Evolutionary conservation across 1,284 basidiomycete species (phyloP).

Genomic region (Paramarasmius palmivorus): DNA sequence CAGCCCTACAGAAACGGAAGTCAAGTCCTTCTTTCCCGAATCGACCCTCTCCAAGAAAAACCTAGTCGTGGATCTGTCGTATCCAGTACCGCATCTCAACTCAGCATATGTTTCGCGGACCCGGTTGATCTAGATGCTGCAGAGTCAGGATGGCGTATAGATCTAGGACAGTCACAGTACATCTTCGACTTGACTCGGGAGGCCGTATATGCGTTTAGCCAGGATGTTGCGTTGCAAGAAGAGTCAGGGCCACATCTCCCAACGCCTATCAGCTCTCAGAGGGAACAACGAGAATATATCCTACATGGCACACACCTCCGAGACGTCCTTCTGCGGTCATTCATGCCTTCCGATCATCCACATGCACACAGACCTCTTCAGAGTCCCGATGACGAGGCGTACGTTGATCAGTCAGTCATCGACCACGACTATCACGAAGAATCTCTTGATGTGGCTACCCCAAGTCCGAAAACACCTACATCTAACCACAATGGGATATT

Average conservation of each 20-base stretch:
- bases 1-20: conserved; percentile 53
- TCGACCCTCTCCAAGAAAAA: conserved; percentile 56
- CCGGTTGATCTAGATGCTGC: conserved; percentile 43
- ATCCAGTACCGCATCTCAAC: conserved; percentile 42
- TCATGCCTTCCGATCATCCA: conserved; percentile 30
- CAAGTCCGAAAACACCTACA: conserved; percentile 26
- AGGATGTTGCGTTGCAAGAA: conserved; percentile 37
- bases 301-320: conserved; percentile 70
- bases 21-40: conserved; percentile 61
- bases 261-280: conserved; percentile 21
- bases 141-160: conserved; percentile 65
- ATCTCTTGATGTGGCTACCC: conserved; percentile 28
- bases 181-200: conserved; percentile 69
- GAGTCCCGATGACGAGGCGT: conserved; percentile 27
- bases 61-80: conserved; percentile 61
- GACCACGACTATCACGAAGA: conserved; percentile 13
- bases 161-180: conserved; percentile 70
- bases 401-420: conserved; percentile 11
- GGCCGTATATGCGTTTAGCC: conserved; percentile 62
- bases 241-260: background rate
- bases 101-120: conserved; percentile 60
- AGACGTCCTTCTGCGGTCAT: conserved; percentile 62
- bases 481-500: conserved; percentile 50
- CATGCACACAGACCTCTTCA: conserved; percentile 15
- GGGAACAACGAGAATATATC: conserved; percentile 36